Base-by-base conservation (phyloP, 2,329 filamentous ascomycete species). In the Trichoderma aggressivum region DNA sequence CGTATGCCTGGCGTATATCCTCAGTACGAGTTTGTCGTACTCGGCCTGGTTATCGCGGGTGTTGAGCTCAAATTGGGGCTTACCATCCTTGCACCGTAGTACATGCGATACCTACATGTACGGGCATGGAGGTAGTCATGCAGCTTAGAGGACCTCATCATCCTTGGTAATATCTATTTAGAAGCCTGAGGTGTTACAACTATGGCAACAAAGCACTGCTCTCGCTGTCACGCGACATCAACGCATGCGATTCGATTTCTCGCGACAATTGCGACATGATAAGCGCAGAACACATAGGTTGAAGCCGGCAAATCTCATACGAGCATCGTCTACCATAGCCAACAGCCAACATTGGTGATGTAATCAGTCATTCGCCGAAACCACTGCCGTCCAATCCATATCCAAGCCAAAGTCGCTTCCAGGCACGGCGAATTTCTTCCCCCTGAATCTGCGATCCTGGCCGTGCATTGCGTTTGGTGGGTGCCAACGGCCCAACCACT, bases 21-120 rank as follows among this genome's bases (percentile, higher is more conserved):
- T 16, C 10, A 21, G 47, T 34, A 39, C 62, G 47, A 34, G 32
- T 10, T n/a, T n/a, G n/a, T n/a, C 11, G 21, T 53, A 24, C 47
- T 21, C 55, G n/a, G 39, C 47, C 66, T 28, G 55, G 55, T 34
- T 34, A 30, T 59, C 53, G 64, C 55, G 64, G 26, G 36, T 32
- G 30, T 68, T 34, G 64, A 55, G 47, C 39, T 59, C 64, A 47
- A 32, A 53, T 61, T 69, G 56, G 65, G 28, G 56, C 56, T 69
- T 61, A 69, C 66, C 12, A 69, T 53, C 66, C 66, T 47, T 50
- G 66, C 56, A 10, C 16, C 39, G 39, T 28, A 10, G 39, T 43
- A 43, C 39, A 43, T 10, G n/a, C 39, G 39, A 16, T 39, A 39
- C n/a, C n/a, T n/a, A n/a, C n/a, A n/a, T n/a, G n/a, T n/a, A n/a